These are phyloP conservation scores for Acidiella bohemica DNA, from an alignment of 495 filamentous ascomycete genomes.

Conservation along the genomic window DNA sequence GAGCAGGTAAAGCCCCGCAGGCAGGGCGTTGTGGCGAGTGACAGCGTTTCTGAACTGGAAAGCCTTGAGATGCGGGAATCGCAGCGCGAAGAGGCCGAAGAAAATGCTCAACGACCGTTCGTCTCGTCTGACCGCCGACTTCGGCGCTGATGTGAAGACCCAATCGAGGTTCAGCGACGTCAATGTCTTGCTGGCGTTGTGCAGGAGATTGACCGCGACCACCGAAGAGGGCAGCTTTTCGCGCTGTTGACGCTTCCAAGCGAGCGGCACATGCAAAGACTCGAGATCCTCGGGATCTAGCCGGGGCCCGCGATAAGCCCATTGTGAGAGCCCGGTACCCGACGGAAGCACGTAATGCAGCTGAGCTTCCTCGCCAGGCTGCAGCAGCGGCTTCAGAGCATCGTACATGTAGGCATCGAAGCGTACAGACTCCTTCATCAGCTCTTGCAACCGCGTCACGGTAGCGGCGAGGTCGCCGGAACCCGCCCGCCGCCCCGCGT, in stretches of 20 bases:
- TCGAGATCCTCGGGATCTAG: background rate
- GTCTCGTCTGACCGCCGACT: too few relatives aligned
- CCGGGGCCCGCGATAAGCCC: background rate
- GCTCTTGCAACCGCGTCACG: background rate
- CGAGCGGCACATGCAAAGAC: background rate
- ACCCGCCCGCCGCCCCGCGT: too few relatives aligned
- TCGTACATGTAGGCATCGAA: background rate
- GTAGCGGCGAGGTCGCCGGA: too few relatives aligned
- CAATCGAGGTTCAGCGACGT: constrained; percentile 26
- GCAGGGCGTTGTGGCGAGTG: constrained; percentile 11
- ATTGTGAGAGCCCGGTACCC: background rate
- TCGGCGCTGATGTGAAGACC: constrained; percentile 13
- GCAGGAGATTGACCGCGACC: constrained; percentile 5
- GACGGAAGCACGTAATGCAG: background rate
- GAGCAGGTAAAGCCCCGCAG: constrained; percentile 18
- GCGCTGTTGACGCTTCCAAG: background rate
- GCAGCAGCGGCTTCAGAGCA: background rate
- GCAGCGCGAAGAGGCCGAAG: constrained; percentile 10
- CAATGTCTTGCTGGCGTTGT: constrained; percentile 14
- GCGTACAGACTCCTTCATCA: background rate
- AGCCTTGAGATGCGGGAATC: constrained; percentile 23
- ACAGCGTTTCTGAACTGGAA: constrained; percentile 27
- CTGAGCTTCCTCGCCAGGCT: too few relatives aligned
- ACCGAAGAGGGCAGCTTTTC: constrained; percentile 1
- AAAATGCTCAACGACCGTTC: constrained; percentile 4